A percentile compares a stretch with the other conserved stretches of the same genome.
These are phyloP conservation scores for Salix suchowensis DNA, from an alignment of 345 rosid genomes.

Conservation along the genomic window DNA sequence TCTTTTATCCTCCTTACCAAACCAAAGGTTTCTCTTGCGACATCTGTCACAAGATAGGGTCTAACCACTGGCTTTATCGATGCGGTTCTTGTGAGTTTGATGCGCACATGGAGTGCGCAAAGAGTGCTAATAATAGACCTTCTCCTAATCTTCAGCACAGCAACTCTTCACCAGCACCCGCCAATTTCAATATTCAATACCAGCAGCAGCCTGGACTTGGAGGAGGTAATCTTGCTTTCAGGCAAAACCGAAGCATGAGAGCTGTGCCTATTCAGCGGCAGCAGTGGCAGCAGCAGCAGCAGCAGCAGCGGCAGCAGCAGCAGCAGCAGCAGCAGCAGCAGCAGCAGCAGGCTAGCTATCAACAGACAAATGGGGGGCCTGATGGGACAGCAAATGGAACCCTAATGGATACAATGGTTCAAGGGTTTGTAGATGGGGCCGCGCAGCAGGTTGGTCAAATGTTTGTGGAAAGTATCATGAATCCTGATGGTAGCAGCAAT, in stretches of 20 bases:
- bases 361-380: neutral
- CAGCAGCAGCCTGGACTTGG: conserved; percentile 7
- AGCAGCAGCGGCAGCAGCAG: neutral
- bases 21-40: conserved; percentile 53
- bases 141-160: conserved; percentile 22
- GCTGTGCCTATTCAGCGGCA: neutral
- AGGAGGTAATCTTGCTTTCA: neutral
- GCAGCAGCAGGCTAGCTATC: neutral
- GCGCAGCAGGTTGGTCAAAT: conserved; percentile 29
- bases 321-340: no score
- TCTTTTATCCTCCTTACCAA: conserved; percentile 44
- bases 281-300: neutral
- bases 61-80: conserved; percentile 57
- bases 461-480: conserved; percentile 12
- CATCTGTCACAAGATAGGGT: conserved; percentile 39
- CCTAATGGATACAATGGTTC: conserved; percentile 5
- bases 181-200: neutral
- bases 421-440: conserved; percentile 19
- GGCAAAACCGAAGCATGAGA: conserved; percentile 7
- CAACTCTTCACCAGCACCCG: conserved; percentile 20
- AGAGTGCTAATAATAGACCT: neutral
- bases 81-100: conserved; percentile 52
- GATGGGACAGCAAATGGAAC: conserved; percentile 5
- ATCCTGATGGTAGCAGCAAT: conserved; percentile 1
- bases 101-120: conserved; percentile 50